Percentiles rank a stretch among this genome's conserved stretches.
Evolutionary conservation across 768 basidiomycete genomes (phyloP).

Genomic region (Mycena alexandri): DNA sequence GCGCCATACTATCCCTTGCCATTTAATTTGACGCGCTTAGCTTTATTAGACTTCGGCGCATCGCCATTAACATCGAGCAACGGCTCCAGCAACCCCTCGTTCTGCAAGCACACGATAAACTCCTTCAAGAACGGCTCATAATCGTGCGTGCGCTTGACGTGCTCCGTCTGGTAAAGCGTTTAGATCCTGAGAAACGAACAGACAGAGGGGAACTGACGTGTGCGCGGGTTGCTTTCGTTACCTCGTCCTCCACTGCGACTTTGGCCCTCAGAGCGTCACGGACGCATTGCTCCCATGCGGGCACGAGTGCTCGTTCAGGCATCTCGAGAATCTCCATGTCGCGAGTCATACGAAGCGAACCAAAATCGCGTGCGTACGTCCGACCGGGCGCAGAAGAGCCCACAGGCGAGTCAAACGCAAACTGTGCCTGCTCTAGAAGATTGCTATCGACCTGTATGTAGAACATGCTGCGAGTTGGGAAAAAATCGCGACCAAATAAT

Average conservation of each 20-base stretch:
- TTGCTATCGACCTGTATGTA: conserved; percentile 57
- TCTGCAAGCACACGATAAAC: conserved; percentile 57
- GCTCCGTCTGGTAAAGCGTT: conserved; percentile 58
- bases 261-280: conserved; percentile 48
- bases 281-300: conserved; percentile 64
- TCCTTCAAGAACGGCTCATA: conserved; percentile 72
- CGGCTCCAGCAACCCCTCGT: conserved; percentile 60
- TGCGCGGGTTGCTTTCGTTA: conserved; percentile 53
- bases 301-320: conserved; percentile 49
- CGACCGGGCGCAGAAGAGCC: conserved; percentile 42
- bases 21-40: conserved; percentile 32
- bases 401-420: conserved; percentile 49
- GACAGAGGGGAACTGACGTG: conserved; percentile 54
- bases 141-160: conserved; percentile 70
- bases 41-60: conserved; percentile 45
- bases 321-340: conserved; percentile 61
- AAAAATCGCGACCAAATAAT: background rate
- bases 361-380: conserved; percentile 60
- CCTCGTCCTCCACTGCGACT: conserved; percentile 37
- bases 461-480: background rate
- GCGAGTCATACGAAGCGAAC: conserved; percentile 55
- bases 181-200: background rate
- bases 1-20: conserved; percentile 18
- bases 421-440: conserved; percentile 46
- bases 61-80: conserved; percentile 55